Evolutionary conservation across 352 stramenopile genomes (phyloP).

Genomic region (Pythium graminicola): DNA sequence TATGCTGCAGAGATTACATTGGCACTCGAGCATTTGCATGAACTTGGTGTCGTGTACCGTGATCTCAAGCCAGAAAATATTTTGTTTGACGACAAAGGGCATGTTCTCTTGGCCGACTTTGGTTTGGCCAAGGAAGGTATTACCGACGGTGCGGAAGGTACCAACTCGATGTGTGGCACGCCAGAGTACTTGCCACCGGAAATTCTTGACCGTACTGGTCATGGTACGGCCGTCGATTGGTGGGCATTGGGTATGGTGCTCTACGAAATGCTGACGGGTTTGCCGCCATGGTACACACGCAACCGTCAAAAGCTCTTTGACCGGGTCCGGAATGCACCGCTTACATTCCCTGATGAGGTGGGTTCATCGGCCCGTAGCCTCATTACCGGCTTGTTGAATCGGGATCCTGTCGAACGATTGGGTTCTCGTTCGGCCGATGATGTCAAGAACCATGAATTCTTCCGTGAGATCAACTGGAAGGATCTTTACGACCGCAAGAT

Average conservation of each 20-base stretch:
- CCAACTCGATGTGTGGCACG: slow-evolving; percentile 40
- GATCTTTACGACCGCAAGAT: slow-evolving; percentile 81
- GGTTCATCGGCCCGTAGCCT: slow-evolving; percentile 63
- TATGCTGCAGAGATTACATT: slow-evolving; percentile 81
- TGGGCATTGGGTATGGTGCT: slow-evolving; percentile 48
- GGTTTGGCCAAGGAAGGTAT: slow-evolving; percentile 78
- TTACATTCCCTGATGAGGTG: slow-evolving; percentile 87
- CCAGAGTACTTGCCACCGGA: slow-evolving; percentile 56
- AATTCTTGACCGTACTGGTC: slow-evolving; percentile 31
- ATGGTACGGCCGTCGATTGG: slow-evolving; percentile 43
- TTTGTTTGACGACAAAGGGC: slow-evolving; percentile 58
- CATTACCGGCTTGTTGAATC: slow-evolving; percentile 75
- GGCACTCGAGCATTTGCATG: slow-evolving; percentile 78
- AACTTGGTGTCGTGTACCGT: slow-evolving; percentile 57
- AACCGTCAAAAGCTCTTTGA: slow-evolving; percentile 91
- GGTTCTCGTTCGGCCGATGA: slow-evolving; percentile 71
- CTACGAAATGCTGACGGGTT: slow-evolving; percentile 47
- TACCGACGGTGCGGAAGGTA: slow-evolving; percentile 35
- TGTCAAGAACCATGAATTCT: slow-evolving; percentile 84
- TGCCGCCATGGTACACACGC: slow-evolving; percentile 90
- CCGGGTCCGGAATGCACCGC: slow-evolving; percentile 77
- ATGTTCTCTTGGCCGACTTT: slow-evolving; percentile 80
- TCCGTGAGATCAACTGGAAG: slow-evolving; percentile 74
- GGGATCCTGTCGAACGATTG: slow-evolving; percentile 72
- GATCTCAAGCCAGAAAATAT: slow-evolving; percentile 81